Percentiles rank a stretch among this genome's conserved stretches.
Evolutionary conservation across 106 monocot species (phyloP).

Genomic region (Gastrodia elata): DNA sequence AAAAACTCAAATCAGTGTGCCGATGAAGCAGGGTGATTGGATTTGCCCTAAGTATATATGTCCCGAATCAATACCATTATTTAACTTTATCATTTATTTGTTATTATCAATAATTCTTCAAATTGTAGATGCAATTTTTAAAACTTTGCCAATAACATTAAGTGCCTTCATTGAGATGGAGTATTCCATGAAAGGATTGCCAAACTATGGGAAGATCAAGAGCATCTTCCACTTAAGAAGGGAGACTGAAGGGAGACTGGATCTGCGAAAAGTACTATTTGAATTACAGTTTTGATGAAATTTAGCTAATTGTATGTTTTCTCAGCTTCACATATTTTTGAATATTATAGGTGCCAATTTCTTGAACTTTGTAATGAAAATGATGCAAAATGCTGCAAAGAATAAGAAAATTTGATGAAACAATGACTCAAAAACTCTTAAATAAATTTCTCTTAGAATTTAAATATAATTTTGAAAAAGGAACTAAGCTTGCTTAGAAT

Average conservation of each 20-base stretch:
- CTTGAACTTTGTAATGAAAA: no score
- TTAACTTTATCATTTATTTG: background rate
- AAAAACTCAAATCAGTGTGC: slow-evolving; percentile 21
- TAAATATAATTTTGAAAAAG: no score
- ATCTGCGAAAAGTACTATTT: slow-evolving; percentile 64
- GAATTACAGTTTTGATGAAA: background rate
- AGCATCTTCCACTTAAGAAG: slow-evolving; percentile 86
- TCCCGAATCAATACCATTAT: background rate
- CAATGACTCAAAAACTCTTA: no score
- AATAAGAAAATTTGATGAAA: no score
- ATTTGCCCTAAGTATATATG: slow-evolving; percentile 66
- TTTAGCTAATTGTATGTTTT: background rate
- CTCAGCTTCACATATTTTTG: background rate
- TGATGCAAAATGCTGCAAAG: no score
- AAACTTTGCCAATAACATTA: slow-evolving; percentile 85
- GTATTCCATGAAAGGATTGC: slow-evolving; percentile 54
- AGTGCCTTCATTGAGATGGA: slow-evolving; percentile 68
- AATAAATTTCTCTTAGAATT: no score
- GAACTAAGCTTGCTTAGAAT: slow-evolving; percentile 90
- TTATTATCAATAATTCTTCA: background rate
- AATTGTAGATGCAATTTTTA: slow-evolving; percentile 71
- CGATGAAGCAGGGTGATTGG: slow-evolving; percentile 86
- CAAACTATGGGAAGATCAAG: slow-evolving; percentile 42
- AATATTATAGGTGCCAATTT: slow-evolving; percentile 76
- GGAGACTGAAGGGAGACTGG: slow-evolving; percentile 97